Conservation (phyloP, 495 filamentous ascomycete species). For the Annulohypoxylon nitens region DNA sequence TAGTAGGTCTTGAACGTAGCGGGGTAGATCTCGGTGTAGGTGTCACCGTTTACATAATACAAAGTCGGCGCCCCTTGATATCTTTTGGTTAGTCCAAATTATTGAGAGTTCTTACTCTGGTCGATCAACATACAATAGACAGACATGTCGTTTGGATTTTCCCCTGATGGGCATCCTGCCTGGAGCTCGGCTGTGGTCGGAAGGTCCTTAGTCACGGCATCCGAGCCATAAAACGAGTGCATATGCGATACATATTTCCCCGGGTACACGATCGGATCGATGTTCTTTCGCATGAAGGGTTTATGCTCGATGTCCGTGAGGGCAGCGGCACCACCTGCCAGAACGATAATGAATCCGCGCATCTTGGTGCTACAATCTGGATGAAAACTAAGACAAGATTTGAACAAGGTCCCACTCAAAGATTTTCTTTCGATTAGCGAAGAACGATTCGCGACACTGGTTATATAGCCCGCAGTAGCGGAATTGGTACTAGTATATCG, state of each 20-base stretch:
- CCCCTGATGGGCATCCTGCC: constrained; percentile 53
- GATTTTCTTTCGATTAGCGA: constrained; percentile 9
- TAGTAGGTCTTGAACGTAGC: constrained; percentile 59
- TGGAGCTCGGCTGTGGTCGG: constrained; percentile 54
- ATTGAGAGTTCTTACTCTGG: constrained; percentile 10
- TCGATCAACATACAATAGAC: constrained; percentile 49
- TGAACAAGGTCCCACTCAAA: constrained; percentile 11
- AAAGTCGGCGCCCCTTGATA: constrained; percentile 53
- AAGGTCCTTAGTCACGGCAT: constrained; percentile 51
- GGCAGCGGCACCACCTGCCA: constrained; percentile 41
- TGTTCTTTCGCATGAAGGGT: constrained; percentile 56
- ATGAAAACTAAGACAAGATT: constrained; percentile 16
- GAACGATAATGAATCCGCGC: constrained; percentile 23
- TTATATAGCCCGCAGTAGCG: constrained; percentile 20
- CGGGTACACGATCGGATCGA: constrained; percentile 54
- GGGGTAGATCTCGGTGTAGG: constrained; percentile 57
- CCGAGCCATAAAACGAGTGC: constrained; percentile 56
- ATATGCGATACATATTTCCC: constrained; percentile 55
- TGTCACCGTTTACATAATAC: constrained; percentile 55
- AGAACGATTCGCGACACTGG: constrained; percentile 18
- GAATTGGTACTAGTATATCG: neutral
- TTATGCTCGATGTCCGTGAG: constrained; percentile 55
- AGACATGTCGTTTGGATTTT: constrained; percentile 55
- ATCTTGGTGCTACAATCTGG: constrained; percentile 22
- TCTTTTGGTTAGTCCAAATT: neutral